Base-by-base conservation (phyloP, 306 rosid species). In the Betula pendula region DNA sequence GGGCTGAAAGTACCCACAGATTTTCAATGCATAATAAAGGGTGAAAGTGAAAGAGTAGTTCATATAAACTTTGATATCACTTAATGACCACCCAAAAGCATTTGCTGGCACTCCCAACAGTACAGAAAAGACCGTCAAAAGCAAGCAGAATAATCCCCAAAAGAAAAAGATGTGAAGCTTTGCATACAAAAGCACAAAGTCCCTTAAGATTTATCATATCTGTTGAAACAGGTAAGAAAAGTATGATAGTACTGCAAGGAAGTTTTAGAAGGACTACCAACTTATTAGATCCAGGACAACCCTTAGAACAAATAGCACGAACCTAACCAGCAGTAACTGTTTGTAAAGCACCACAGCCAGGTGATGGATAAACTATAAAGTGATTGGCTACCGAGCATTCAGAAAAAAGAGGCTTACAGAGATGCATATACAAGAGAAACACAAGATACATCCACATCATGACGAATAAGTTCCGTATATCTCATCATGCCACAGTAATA, bases 401-500 rank as follows among this genome's bases (percentile, higher is more conserved):
- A 22, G 69, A 44, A 14, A 45, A 15, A 6, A 53, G 38, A 50
- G 70, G 27, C 38, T 55, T 24, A 45, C 9, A 33, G 72, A 65
- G 12, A 75, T 11, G 51, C 52, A 53, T 1, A 15, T 0, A 80
- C 0, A 68, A 1, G 19, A 58, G 58, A 35, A 72, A 31, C 8
- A 45, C 27, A 74, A n/a, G 16, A 45, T 49, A 70, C 70, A 78
- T 31, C 50, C 65, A 70, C 20, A 68, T 66, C 78, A 69, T 15
- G 59, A 43, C 65, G 71, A 72, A 15, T 24, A 71, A 68, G 69
- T 56, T 76, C 44, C 3, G 53, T 43, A 72, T 70, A 73, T 73
- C 72, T 56, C 71, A 77, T 71, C 59, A 42, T 29, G 60, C 67
- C 81, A 60, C 70, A 80, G 50, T 27, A 35, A 43, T 66, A 27